Evolutionary conservation across 179 eudicot species (phyloP), one percentile per base, ranked within the genome.

Genomic region (Silene coronaria): DNA sequence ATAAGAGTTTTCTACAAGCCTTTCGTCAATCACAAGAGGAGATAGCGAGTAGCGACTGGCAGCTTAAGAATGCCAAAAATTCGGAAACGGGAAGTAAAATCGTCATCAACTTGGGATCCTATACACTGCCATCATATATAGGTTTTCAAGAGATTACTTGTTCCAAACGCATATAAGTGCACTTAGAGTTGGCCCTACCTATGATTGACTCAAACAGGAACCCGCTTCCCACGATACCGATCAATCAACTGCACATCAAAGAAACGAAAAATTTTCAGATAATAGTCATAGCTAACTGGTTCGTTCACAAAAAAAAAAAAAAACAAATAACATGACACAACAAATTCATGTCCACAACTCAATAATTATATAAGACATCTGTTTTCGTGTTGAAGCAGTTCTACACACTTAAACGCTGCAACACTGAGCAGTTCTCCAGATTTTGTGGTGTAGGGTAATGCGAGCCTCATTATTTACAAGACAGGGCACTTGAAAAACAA

Each of bases 141-240:
- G 59, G 72, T 42, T 63, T 48, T 36, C 67, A 67, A 66, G 46
- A 68, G 55, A 62, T 69, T 69, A 73, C 83, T 61, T 27, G 60
- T 73, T 53, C 71, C 67, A 60, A 51, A 23, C 16, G 71, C 46
- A 53, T 59, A 34, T 19, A 38, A 70, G 72, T 61, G 8, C 30
- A 22, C 45, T 65, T 38, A 61, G 73, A 66, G 67, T 57, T 34
- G 68, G 28, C 61, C 72, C 30, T 17, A 67, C 72, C 53, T 70
- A 55, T 42, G 76, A 58, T 63, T 58, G 59, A 34, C 46, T 78
- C 74, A 82, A 19, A 82, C 82, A 19, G 84, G 84, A 71, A 82
- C 69, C 10, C 84, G 82, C 65, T 78, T 82, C 48, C 84, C 84
- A 46, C 84, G 79, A 74, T 71, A 82, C 59, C 82, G 79, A 9